Evolutionary conservation across 2,329 filamentous ascomycete genomes (phyloP).

Genomic region (Pseudopyrenochaeta lycopersici): DNA sequence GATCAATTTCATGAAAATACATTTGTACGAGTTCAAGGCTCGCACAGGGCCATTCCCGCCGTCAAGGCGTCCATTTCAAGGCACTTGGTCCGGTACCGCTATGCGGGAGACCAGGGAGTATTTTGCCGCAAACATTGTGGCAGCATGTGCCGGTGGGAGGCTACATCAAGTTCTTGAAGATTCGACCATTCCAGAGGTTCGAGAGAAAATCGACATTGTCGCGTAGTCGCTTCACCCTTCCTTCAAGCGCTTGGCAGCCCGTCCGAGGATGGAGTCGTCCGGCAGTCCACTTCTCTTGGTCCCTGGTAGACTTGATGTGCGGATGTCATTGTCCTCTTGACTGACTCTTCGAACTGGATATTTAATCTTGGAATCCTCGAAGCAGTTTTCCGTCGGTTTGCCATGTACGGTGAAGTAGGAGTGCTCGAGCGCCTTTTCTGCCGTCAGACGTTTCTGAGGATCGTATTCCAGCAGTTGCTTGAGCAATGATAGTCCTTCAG

Average conservation of each 20-base stretch:
- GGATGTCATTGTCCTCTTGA: slow-evolving; percentile 94
- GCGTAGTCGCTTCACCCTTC: slow-evolving; percentile 44
- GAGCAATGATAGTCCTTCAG: slow-evolving; percentile 83
- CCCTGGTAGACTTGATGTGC: slow-evolving; percentile 86
- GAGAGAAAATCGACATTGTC: neutral
- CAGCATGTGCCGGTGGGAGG: slow-evolving; percentile 6
- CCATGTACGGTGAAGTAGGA: slow-evolving; percentile 76
- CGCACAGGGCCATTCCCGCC: slow-evolving; percentile 8
- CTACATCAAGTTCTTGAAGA: slow-evolving; percentile 6
- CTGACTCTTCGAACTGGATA: slow-evolving; percentile 92
- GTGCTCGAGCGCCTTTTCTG: slow-evolving; percentile 87
- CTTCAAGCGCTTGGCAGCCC: slow-evolving; percentile 64
- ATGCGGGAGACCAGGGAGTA: slow-evolving; percentile 5
- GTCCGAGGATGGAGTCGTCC: slow-evolving; percentile 75
- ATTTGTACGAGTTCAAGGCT: slow-evolving; percentile 6
- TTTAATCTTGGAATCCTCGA: slow-evolving; percentile 85
- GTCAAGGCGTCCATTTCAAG: slow-evolving; percentile 5
- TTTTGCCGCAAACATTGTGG: slow-evolving; percentile 10
- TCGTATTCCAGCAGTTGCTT: slow-evolving; percentile 90
- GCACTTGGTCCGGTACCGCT: neutral
- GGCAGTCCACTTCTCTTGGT: slow-evolving; percentile 88
- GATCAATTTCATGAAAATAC: slow-evolving; percentile 1
- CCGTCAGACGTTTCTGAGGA: slow-evolving; percentile 85
- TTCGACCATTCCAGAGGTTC: neutral
- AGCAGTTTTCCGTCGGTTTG: slow-evolving; percentile 82